phyloP scores from a whole-genome alignment of 176 grass and related monocot species.

The Typha latifolia region DNA sequence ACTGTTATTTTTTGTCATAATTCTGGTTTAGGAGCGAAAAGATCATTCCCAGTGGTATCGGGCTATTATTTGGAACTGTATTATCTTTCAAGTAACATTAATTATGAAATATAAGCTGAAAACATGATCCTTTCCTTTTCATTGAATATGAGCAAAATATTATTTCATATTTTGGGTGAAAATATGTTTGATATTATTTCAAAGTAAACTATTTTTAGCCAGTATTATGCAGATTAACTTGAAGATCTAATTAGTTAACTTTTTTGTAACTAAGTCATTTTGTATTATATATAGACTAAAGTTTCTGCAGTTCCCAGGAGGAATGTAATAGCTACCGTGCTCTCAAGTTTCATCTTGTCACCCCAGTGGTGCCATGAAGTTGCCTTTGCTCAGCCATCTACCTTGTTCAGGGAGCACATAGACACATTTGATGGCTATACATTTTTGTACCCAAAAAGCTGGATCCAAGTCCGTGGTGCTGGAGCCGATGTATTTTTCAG shows the following conservation, averaged over 20 bases:
- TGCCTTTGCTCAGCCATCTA: constrained; percentile 29
- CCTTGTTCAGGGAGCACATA: constrained; percentile 64
- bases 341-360: constrained; percentile 46
- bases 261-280: background rate
- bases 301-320: constrained; percentile 77
- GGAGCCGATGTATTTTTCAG: constrained; percentile 72
- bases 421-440: constrained; percentile 77
- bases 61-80: too few species aligned
- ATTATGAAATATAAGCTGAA: too few species aligned
- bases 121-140: too few species aligned
- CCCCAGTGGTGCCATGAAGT: constrained; percentile 20
- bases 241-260: constrained; percentile 5
- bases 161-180: too few species aligned
- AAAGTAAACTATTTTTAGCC: too few species aligned
- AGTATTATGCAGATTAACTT: background rate
- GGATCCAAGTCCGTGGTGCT: constrained; percentile 73
- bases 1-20: too few species aligned
- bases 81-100: too few species aligned
- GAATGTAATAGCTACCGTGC: constrained; percentile 39
- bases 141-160: too few species aligned
- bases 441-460: constrained; percentile 59
- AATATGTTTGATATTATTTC: too few species aligned
- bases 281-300: constrained; percentile 16
- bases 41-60: too few species aligned
- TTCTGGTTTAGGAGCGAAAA: too few species aligned